A percentile compares a stretch with the other conserved stretches of the same genome.
phyloP scores from a whole-genome alignment of 306 rosid genomes.

The Quercus gilva region DNA sequence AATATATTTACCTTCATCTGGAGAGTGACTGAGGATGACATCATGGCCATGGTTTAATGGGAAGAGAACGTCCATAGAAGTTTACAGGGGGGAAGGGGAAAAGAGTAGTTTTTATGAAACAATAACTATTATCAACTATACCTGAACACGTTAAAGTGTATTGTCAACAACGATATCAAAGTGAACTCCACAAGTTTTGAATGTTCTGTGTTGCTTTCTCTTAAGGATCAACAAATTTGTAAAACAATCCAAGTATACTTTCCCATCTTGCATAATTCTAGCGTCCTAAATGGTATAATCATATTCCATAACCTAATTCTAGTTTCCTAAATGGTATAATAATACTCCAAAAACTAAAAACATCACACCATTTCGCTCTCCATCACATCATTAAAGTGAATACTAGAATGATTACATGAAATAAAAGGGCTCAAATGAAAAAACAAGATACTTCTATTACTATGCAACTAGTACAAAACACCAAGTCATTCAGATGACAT shows the following conservation, averaged over 20 bases:
- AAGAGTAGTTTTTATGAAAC: background rate
- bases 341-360: background rate
- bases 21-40: conserved; percentile 7
- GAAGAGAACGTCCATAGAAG: background rate
- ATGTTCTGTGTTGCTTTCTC: background rate
- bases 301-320: background rate
- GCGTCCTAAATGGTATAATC: background rate
- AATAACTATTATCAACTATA: background rate
- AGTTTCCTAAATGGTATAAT: background rate
- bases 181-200: background rate
- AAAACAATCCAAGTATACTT: background rate
- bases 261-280: background rate
- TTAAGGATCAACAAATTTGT: background rate
- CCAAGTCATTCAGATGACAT: background rate
- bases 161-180: background rate
- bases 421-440: background rate
- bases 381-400: background rate
- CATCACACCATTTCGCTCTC: background rate
- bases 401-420: background rate
- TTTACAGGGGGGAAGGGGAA: background rate
- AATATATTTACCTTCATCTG: conserved; percentile 12
- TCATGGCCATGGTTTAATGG: background rate
- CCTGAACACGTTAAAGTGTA: background rate
- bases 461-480: background rate
- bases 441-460: background rate